Conservation (phyloP, 1,284 basidiomycete genomes). For the Phellopilus nigrolimitatus region DNA sequence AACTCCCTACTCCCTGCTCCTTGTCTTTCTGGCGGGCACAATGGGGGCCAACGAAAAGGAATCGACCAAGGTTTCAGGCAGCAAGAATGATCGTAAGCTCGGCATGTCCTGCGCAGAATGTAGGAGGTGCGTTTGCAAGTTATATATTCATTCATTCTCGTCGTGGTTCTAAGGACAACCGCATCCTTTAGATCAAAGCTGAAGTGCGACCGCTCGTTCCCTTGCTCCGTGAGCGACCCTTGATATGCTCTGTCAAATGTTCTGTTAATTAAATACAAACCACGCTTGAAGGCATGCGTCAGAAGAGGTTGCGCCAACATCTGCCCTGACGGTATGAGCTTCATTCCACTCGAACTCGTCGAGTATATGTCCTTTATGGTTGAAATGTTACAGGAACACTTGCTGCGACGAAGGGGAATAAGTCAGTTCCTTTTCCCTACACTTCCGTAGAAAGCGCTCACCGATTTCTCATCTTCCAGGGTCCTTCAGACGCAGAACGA, state of each 20-base stretch:
- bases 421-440: no score
- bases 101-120: conserved; percentile 47
- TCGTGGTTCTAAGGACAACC: conserved; percentile 6
- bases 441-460: no score
- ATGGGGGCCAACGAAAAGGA: conserved; percentile 12
- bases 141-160: neutral
- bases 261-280: neutral
- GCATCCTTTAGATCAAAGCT: conserved; percentile 40
- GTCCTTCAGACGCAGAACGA: conserved; percentile 20
- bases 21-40: neutral
- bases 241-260: neutral
- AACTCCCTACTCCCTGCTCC: no score
- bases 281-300: conserved; percentile 38
- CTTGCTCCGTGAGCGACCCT: conserved; percentile 1
- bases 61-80: neutral
- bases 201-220: conserved; percentile 40
- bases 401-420: conserved; percentile 51
- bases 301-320: conserved; percentile 48
- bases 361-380: neutral
- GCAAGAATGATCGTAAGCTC: conserved; percentile 14
- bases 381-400: conserved; percentile 37
- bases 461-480: conserved; percentile 9
- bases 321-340: conserved; percentile 43
- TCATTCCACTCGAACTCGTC: neutral
- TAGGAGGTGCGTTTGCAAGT: conserved; percentile 33